Conservation (phyloP, 257 asterid genomes). For the Sherardia arvensis region DNA sequence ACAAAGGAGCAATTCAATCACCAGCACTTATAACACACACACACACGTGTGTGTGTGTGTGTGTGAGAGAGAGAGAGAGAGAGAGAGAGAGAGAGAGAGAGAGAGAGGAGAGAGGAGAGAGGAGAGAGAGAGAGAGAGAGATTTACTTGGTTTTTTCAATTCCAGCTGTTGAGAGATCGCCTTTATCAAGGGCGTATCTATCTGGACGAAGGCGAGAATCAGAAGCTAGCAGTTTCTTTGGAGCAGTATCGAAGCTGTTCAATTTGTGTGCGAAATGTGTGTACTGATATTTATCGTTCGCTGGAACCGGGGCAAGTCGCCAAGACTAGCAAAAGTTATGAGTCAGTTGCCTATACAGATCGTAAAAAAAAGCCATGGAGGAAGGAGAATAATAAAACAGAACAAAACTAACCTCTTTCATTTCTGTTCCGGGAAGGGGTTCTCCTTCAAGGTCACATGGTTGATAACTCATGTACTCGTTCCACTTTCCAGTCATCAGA, state of each 20-base stretch:
- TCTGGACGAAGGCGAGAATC: constrained; percentile 99
- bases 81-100: not conserved
- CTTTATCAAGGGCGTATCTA: constrained; percentile 93
- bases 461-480: constrained; percentile 76
- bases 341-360: not conserved
- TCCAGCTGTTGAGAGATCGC: constrained; percentile 87
- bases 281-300: constrained; percentile 78
- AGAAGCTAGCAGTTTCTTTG: constrained; percentile 76
- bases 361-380: not conserved
- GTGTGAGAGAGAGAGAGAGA: too few species aligned
- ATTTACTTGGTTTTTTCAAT: constrained; percentile 84
- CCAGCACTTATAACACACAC: not conserved
- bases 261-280: constrained; percentile 90
- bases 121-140: constrained; percentile 15
- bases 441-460: constrained; percentile 96
- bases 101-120: constrained; percentile 6
- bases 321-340: constrained; percentile 43
- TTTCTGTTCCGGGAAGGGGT: constrained; percentile 79
- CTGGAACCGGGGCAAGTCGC: constrained; percentile 64
- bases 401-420: constrained; percentile 66
- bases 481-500: constrained; percentile 98
- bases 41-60: too few species aligned
- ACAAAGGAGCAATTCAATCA: not conserved
- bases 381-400: not conserved
- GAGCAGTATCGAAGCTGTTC: constrained; percentile 89